Evolutionary conservation across 805 yeast genomes (phyloP).

Genomic region (Yamadazyma laniorum): DNA sequence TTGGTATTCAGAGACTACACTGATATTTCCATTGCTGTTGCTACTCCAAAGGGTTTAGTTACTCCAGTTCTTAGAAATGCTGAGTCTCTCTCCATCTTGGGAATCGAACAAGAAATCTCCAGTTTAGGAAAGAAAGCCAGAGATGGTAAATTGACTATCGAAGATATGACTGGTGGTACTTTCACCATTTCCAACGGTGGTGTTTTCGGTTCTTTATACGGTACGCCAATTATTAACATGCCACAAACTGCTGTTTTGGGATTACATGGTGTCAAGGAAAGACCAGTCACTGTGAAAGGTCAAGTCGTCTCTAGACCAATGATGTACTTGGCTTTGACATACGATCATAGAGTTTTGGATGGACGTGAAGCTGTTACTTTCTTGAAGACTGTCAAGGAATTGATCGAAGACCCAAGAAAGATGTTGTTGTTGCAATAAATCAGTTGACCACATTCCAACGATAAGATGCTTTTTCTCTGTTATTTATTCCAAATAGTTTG

Average conservation of each 20-base stretch:
- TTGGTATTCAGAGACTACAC: constrained; percentile 95
- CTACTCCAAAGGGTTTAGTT: constrained; percentile 98
- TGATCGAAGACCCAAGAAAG: constrained; percentile 98
- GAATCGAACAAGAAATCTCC: constrained; percentile 83
- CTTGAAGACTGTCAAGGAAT: constrained; percentile 93
- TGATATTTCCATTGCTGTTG: constrained; percentile 95
- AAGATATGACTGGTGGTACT: constrained; percentile 99
- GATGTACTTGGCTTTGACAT: constrained; percentile 99
- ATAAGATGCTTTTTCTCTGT: neutral
- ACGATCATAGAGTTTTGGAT: constrained; percentile 96
- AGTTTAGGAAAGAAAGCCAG: constrained; percentile 88
- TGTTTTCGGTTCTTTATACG: constrained; percentile 95
- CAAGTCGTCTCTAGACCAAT: constrained; percentile 96
- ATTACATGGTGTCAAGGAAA: constrained; percentile 94
- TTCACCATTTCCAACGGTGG: constrained; percentile 99
- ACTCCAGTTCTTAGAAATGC: constrained; percentile 98
- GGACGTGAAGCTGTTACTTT: constrained; percentile 99
- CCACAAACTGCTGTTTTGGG: constrained; percentile 99
- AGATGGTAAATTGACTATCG: constrained; percentile 92
- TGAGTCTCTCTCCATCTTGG: constrained; percentile 84
- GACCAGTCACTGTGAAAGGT: constrained; percentile 95
- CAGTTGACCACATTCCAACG: too few relatives aligned
- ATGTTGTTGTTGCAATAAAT: constrained; percentile 57
- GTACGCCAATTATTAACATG: constrained; percentile 97
- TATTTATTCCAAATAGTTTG: constrained; percentile 6